Conservation (phyloP, 352 stramenopile species). For the Globisporangium nunn region DNA sequence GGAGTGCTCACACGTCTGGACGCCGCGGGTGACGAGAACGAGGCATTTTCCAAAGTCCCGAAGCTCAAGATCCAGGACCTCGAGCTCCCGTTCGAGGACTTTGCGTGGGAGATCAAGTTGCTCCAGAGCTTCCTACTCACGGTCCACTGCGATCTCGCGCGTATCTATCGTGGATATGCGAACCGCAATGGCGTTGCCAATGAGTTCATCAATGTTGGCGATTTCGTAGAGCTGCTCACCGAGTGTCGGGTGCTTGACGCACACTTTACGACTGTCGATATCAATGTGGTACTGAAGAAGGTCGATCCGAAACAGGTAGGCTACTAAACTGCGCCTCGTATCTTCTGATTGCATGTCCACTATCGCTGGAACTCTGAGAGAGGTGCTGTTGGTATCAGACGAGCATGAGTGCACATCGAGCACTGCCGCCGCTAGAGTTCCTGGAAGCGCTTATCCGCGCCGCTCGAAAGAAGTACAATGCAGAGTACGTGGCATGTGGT, state of each 20-base stretch:
- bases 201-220: conserved; percentile 41
- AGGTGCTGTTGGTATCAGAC: conserved; percentile 10
- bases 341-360: not conserved
- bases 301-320: conserved; percentile 39
- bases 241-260: conserved; percentile 65
- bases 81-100: conserved; percentile 52
- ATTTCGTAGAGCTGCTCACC: conserved; percentile 47
- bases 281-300: conserved; percentile 32
- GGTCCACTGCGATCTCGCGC: conserved; percentile 62
- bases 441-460: conserved; percentile 58
- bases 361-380: not conserved
- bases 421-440: conserved; percentile 49
- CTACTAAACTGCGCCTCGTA: no score
- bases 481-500: conserved; percentile 28
- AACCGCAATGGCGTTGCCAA: conserved; percentile 29
- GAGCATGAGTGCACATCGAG: conserved; percentile 31
- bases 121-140: conserved; percentile 64
- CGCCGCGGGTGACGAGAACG: conserved; percentile 43
- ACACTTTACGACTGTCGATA: conserved; percentile 29
- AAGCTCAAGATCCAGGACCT: conserved; percentile 44
- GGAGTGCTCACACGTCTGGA: conserved; percentile 51
- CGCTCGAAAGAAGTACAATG: conserved; percentile 53
- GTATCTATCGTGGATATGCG: conserved; percentile 68
- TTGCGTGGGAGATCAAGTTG: conserved; percentile 62
- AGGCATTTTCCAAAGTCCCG: conserved; percentile 47